Base-by-base conservation (phyloP, 192 early-diverging fungal species). In the Podila epicladia region DNA sequence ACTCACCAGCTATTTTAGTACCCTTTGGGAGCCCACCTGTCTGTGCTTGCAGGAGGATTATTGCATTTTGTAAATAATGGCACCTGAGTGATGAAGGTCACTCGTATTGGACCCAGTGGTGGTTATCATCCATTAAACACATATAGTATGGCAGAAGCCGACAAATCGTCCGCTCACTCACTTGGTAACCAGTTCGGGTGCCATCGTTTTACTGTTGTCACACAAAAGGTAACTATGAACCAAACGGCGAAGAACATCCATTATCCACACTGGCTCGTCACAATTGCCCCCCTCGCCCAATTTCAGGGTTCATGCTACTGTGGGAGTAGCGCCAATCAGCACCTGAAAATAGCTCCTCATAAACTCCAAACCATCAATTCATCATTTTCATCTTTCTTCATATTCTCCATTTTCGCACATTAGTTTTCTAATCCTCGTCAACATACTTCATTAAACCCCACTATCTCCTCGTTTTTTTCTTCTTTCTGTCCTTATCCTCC, bases 1-100 rank as follows among this genome's bases (percentile, higher is more conserved):
- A 45, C 38, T 15, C 41, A 15, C 11, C 13, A 17, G 53, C 53
- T 55, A 55, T 55, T 55, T 55, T 55, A 26, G 53, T 22, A 12
- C 53, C n/a, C 17, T 55, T 55, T 55, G 22, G 53, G 53, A 55
- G 53, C 53, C 53, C 53, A 55, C 53, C 53, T 55, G 20, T 55
- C 53, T n/a, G 20, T 55, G 53, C 20, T 26, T 24, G 24, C 53
- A 55, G 24, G 41, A 45, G 41, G 41, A 45, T 45, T 45, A 45
- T 45, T 45, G 15, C 13, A 17, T 15, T 45, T 45, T 55, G 15
- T 17, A 13, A 37, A 37, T 33, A 37, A 37, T 33, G 33, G 33
- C 2, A 33, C 5, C 35, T 37, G 35, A 37, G 35, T 8, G 35
- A 1, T 3, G 41, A 45, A 45, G 41, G 41, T 45, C 41, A 45